phyloP scores from a whole-genome alignment of 2,329 filamentous ascomycete species.

The Pseudocercospora cruenta region DNA sequence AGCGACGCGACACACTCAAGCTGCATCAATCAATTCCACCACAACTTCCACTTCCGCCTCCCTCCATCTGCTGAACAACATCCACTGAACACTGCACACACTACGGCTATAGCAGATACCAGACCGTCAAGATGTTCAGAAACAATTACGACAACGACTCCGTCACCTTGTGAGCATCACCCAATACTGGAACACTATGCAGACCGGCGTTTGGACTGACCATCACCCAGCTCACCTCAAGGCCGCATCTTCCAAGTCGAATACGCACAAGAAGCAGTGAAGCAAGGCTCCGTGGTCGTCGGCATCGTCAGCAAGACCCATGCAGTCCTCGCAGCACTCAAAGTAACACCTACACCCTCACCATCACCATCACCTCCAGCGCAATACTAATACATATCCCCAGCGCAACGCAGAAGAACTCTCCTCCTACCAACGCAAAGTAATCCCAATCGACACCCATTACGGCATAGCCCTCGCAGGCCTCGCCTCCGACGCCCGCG shows the following conservation, averaged over 20 bases:
- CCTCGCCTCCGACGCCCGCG: slow-evolving; percentile 94
- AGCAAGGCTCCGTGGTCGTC: slow-evolving; percentile 97
- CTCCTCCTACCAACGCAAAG: slow-evolving; percentile 99
- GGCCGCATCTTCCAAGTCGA: slow-evolving; percentile 99
- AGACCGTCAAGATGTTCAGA: slow-evolving; percentile 74
- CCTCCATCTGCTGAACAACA: background rate
- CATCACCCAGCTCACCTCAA: slow-evolving; percentile 78
- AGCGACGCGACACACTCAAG: slow-evolving; percentile 5
- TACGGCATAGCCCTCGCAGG: slow-evolving; percentile 94
- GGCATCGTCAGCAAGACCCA: slow-evolving; percentile 98
- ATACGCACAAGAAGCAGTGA: slow-evolving; percentile 97
- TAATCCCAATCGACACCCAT: slow-evolving; percentile 95
- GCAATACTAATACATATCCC: background rate
- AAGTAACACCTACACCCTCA: slow-evolving; percentile 62
- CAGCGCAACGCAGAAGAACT: slow-evolving; percentile 98
- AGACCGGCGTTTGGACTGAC: slow-evolving; percentile 6
- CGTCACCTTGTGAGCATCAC: slow-evolving; percentile 83
- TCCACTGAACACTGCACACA: background rate
- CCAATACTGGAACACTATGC: background rate
- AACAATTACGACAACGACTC: slow-evolving; percentile 99
- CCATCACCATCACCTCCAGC: background rate
- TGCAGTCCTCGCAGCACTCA: slow-evolving; percentile 91
- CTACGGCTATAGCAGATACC: background rate
- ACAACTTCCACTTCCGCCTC: slow-evolving; percentile 3
- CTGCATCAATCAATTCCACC: background rate